Base-by-base conservation (phyloP, 2,329 filamentous ascomycete genomes). In the Trichoderma hamatum region DNA sequence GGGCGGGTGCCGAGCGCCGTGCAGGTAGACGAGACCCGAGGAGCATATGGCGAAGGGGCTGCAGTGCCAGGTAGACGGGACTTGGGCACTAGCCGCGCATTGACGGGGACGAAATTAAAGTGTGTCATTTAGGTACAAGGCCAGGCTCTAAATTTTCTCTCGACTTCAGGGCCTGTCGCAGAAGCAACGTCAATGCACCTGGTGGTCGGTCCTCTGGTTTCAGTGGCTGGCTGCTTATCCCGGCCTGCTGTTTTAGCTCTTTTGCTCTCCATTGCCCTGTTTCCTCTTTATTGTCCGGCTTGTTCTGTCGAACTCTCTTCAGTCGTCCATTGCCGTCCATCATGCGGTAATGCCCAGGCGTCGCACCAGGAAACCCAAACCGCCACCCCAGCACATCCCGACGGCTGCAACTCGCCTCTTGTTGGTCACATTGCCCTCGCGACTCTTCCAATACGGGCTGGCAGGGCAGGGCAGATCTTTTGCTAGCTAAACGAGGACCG, bases 51-150 rank as follows among this genome's bases (percentile, higher is more conserved):
- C n/a, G 19, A 54, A 2, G 0, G 6, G 10, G 46, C 24, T 14
- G 32, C 6, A n/a, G 21, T 11, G 24, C 19, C 21, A 62, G 32
- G 68, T 70, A 70, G 24, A 49, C 21, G 21, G 2, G 56, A 70
- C 68, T n/a, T 56, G 43, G 34, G 14, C 21, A 6, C 34, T 61
- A 52, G 46, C 55, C 63, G 56, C 68, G 68, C 68, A 56, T 62
- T 39, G 63, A 62, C 21, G 34, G 43, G 6, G 10, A 7, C 14
- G 68, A 70, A 62, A 70, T 70, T 70, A 70, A 54, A 46, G 62
- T 54, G 68, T 70, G 68, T 70, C 68, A 67, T 43, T 46, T 24
- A 32, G 58, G 34, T 62, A 66, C 52, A 34, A 24, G 28, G 28
- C 36, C 63, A 49, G 32, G 52, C 24, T 52, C 43, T 32, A 59